phyloP scores from a whole-genome alignment of 208 protist genomes.

The Trichomonas tenax region DNA sequence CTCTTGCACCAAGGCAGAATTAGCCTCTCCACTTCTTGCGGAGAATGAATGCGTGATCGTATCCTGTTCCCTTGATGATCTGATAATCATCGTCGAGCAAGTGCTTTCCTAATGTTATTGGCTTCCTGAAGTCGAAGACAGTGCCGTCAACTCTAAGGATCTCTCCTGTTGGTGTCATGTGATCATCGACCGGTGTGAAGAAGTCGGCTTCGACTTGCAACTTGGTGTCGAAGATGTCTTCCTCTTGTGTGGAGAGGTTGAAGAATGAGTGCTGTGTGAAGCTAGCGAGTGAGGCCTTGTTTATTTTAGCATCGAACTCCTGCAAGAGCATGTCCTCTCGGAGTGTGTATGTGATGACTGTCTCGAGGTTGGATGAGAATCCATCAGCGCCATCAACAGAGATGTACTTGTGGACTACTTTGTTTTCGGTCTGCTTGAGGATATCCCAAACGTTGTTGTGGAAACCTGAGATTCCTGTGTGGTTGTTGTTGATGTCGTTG shows the following conservation, averaged over 20 bases:
- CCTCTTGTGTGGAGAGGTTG: background rate
- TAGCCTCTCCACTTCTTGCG: background rate
- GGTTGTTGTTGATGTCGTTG: background rate
- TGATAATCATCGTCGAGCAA: background rate
- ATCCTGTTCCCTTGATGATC: background rate
- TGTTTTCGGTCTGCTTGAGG: background rate
- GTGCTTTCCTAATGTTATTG: background rate
- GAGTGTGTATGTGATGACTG: background rate
- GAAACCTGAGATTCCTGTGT: background rate
- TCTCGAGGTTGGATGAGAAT: background rate
- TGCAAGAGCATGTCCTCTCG: background rate
- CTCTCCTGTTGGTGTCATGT: background rate
- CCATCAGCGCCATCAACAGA: background rate
- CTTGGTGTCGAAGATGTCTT: background rate
- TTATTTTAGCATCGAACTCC: background rate
- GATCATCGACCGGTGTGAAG: background rate
- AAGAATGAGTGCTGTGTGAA: conserved; percentile 7
- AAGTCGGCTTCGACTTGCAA: background rate
- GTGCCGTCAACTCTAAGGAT: background rate
- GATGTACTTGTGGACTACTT: background rate
- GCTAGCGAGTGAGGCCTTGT: background rate
- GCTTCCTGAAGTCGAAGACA: background rate
- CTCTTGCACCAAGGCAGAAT: background rate
- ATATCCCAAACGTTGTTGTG: background rate
- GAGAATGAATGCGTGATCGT: background rate